A percentile compares a stretch with the other conserved stretches of the same genome.
Conservation (phyloP, 2,329 filamentous ascomycete genomes). For the Cercospora berteroae region DNA sequence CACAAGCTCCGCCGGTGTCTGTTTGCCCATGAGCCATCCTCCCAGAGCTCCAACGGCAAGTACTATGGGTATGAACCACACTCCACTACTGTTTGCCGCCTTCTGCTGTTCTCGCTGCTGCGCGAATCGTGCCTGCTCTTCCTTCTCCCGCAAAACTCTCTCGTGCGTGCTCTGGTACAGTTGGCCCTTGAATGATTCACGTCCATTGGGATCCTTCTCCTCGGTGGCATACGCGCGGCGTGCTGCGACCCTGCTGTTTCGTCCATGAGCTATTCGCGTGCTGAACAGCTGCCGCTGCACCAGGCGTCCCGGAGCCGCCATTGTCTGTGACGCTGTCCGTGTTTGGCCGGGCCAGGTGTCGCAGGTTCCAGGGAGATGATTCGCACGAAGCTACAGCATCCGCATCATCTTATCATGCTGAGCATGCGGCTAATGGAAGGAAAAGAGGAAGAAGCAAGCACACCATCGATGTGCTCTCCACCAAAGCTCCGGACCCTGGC, state of each 20-base stretch:
- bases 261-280: slow-evolving; percentile 12
- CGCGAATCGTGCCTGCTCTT: slow-evolving; percentile 54
- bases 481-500: neutral
- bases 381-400: neutral
- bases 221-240: slow-evolving; percentile 41
- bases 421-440: neutral
- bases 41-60: slow-evolving; percentile 51
- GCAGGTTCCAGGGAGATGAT: neutral
- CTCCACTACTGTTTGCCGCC: slow-evolving; percentile 29
- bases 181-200: slow-evolving; percentile 57
- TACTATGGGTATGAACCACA: slow-evolving; percentile 41
- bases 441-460: neutral
- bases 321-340: slow-evolving; percentile 35
- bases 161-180: slow-evolving; percentile 61
- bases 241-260: slow-evolving; percentile 13
- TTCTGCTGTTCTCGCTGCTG: slow-evolving; percentile 37
- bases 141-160: slow-evolving; percentile 58
- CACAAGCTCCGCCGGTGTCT: slow-evolving; percentile 46
- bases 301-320: slow-evolving; percentile 20
- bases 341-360: neutral
- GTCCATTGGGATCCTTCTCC: slow-evolving; percentile 39
- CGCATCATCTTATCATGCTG: neutral
- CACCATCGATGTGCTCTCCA: neutral
- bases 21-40: slow-evolving; percentile 57
- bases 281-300: slow-evolving; percentile 22